Evolutionary conservation across 345 rosid genomes (phyloP), one percentile per base, ranked within the genome.

Genomic region (Acer campestre): DNA sequence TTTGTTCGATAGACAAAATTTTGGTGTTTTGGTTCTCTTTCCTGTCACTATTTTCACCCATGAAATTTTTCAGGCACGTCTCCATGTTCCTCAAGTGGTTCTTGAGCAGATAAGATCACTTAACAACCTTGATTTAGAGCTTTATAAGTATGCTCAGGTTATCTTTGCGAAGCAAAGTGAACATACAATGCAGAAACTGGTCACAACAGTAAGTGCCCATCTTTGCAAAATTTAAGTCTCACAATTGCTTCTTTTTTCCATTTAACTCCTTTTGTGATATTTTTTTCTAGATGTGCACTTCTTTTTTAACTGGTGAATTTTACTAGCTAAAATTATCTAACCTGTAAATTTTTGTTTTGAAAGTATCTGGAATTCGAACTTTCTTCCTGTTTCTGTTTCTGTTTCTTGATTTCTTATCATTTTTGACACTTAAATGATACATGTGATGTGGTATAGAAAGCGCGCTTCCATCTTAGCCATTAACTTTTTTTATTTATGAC

Each of bases 61-160:
- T 35, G 70, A 71, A 79, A 86, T 81, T 79, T 71, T 77, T 53
- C 90, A 94, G 99, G 91, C 88, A 27, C 97, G 97, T 17, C 81
- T 65, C 27, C 79, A 74, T 76, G 90, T 96, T 78, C 82, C 91
- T 46, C 84, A 78, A 42, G 79, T 38, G 75, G 87, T 94, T 67
- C 84, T 92, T 14, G 79, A 84, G 84, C 83, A 85, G 88, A 91
- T 96, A 75, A 89, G 77, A 86, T 85, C 88, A n/a, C 90, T 88
- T n/a, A 96, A 96, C 88, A 70, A 73, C 73, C 98, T 96, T 38
- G 98, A 96, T 74, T 18, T 89, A 75, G 92, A 94, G 85, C 95
- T 96, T 25, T 96, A 91, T 80, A 83, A 91, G 77, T 89, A 96
- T 80, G 98, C 98, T 12, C 82, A 75, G 79, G 87, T 82, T 75